Percentiles rank a stretch among this genome's conserved stretches.
Evolutionary conservation across 2,329 filamentous ascomycete genomes (phyloP).

Genomic region (Botrytis paeoniae): DNA sequence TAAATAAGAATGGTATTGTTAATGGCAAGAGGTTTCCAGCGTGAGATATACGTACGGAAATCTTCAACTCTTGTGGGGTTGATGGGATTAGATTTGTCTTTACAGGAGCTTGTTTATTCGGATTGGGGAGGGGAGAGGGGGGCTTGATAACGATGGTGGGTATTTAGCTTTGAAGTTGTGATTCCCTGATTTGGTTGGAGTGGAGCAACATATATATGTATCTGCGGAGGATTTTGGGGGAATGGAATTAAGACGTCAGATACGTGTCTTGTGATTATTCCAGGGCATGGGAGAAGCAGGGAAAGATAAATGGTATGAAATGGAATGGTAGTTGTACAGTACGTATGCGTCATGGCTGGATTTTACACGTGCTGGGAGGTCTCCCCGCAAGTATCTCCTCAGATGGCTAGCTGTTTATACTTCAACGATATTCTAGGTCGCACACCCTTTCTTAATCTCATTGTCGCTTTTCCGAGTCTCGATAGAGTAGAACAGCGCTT

Average conservation of each 20-base stretch:
- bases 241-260: not conserved
- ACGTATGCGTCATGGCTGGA: no score
- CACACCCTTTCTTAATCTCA: not conserved
- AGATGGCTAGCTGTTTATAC: not conserved
- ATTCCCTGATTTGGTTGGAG: not conserved
- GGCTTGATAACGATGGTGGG: not conserved
- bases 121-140: not conserved
- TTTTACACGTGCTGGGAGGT: no score
- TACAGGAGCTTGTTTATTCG: not conserved
- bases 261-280: not conserved
- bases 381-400: not conserved
- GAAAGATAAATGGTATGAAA: no score
- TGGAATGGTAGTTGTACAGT: no score
- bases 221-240: no score
- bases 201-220: not conserved
- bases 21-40: not conserved
- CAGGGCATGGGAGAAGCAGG: not conserved
- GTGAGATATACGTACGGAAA: not conserved
- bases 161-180: not conserved
- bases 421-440: not conserved
- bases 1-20: not conserved
- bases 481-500: not conserved
- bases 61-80: not conserved
- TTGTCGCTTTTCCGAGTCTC: not conserved
- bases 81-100: not conserved